phyloP scores from a whole-genome alignment of 2,329 filamentous ascomycete genomes.

The Cytospora chrysosperma region DNA sequence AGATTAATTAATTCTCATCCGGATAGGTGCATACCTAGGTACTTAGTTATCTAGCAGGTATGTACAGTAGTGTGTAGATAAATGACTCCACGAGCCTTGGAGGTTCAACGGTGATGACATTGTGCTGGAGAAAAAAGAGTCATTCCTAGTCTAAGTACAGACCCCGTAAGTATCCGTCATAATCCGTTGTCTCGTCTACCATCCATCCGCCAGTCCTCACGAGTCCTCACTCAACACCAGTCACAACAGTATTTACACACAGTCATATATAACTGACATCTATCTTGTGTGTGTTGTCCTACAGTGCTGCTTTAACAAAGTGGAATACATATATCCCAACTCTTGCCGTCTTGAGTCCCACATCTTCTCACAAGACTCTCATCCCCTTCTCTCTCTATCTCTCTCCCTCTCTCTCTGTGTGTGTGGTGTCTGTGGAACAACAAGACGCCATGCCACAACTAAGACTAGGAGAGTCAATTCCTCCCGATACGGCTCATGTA shows the following conservation, averaged over 20 bases:
- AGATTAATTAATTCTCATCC: too few relatives aligned
- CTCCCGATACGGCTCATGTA: slow-evolving; percentile 76
- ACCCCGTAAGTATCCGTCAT: background rate
- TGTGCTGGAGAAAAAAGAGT: background rate
- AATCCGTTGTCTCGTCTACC: too few relatives aligned
- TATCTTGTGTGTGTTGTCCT: too few relatives aligned
- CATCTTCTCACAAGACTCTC: background rate
- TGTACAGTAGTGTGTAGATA: too few relatives aligned
- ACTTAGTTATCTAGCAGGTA: too few relatives aligned
- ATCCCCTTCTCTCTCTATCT: too few relatives aligned
- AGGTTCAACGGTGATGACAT: background rate
- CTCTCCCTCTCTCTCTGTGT: too few relatives aligned
- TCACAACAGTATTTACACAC: background rate
- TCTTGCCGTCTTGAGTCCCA: background rate
- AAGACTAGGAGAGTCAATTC: slow-evolving; percentile 68
- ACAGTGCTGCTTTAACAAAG: background rate
- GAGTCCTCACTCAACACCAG: too few relatives aligned
- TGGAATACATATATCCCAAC: background rate
- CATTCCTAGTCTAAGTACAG: background rate
- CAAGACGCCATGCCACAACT: slow-evolving; percentile 44
- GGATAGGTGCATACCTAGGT: background rate
- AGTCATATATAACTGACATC: background rate
- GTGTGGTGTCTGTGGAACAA: too few relatives aligned
- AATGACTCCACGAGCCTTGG: background rate
- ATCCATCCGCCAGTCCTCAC: background rate